phyloP scores from a whole-genome alignment of 2,329 filamentous ascomycete species.

The Exophiala calicioides region DNA sequence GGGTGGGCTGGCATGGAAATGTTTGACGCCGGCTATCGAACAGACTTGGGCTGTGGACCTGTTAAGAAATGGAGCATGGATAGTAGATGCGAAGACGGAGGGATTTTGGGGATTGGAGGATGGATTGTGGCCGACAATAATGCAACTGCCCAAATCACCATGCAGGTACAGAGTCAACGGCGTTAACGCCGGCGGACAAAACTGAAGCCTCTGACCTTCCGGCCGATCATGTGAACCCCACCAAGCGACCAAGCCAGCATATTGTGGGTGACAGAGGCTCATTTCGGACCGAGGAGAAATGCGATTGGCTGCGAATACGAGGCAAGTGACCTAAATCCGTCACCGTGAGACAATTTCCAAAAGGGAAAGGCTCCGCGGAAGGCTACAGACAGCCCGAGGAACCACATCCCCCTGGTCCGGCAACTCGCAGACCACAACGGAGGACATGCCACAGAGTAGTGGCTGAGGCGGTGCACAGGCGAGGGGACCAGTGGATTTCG shows the following conservation, averaged over 20 bases:
- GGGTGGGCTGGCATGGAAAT: conserved; percentile 93
- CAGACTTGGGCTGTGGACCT: conserved; percentile 60
- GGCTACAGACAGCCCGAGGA: no score
- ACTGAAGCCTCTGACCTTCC: neutral
- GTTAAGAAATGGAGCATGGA: conserved; percentile 76
- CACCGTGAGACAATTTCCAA: no score
- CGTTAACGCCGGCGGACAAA: neutral
- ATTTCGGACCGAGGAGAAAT: conserved; percentile 2
- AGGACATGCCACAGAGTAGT: no score
- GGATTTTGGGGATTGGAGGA: conserved; percentile 63
- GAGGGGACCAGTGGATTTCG: no score
- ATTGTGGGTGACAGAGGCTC: no score
- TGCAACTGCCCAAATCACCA: neutral
- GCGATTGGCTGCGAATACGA: conserved; percentile 14
- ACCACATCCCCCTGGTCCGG: no score
- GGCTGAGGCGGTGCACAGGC: no score
- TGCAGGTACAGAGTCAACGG: neutral
- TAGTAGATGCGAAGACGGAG: conserved; percentile 59
- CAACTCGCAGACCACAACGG: no score
- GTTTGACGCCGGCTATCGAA: conserved; percentile 74
- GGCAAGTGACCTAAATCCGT: no score
- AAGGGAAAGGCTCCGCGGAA: neutral
- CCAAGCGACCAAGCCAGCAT: neutral
- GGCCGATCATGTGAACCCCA: neutral
- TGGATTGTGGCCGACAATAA: conserved; percentile 43